A percentile compares a stretch with the other conserved stretches of the same genome.
phyloP scores from a whole-genome alignment of 192 early-diverging fungal genomes.

The Gamsiella multidivaricata region DNA sequence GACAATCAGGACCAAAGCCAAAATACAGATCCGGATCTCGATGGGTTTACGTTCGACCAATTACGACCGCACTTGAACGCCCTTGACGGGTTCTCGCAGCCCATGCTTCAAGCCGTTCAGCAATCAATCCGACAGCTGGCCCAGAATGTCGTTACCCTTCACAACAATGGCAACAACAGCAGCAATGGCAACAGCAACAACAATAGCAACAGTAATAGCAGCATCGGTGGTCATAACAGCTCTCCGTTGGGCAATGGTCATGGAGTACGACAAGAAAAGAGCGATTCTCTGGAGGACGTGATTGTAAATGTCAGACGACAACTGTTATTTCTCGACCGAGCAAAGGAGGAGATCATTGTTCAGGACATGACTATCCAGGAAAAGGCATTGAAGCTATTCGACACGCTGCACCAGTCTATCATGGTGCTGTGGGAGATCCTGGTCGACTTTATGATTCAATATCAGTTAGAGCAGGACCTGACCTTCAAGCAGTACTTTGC shows the following conservation, averaged over 20 bases:
- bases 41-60: constrained; percentile 18
- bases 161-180: not conserved
- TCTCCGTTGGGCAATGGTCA: no score
- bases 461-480: constrained; percentile 30
- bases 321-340: not conserved
- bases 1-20: not conserved
- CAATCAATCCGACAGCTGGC: constrained; percentile 15
- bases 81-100: constrained; percentile 5
- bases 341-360: not conserved
- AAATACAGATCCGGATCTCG: constrained; percentile 8
- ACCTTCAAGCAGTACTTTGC: constrained; percentile 36
- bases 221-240: no score
- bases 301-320: not conserved
- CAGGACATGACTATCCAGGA: not conserved
- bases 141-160: constrained; percentile 2
- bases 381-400: constrained; percentile 2
- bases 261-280: no score
- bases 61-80: constrained; percentile 30
- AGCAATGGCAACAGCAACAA: no score
- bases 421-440: constrained; percentile 34
- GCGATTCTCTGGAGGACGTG: constrained; percentile 3
- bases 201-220: no score
- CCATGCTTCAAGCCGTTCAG: constrained; percentile 18
- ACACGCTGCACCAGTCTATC: constrained; percentile 24
- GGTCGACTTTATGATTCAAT: constrained; percentile 31